Evolutionary conservation across 2,329 filamentous ascomycete genomes (phyloP).

Genomic region (Coniella vitis): DNA sequence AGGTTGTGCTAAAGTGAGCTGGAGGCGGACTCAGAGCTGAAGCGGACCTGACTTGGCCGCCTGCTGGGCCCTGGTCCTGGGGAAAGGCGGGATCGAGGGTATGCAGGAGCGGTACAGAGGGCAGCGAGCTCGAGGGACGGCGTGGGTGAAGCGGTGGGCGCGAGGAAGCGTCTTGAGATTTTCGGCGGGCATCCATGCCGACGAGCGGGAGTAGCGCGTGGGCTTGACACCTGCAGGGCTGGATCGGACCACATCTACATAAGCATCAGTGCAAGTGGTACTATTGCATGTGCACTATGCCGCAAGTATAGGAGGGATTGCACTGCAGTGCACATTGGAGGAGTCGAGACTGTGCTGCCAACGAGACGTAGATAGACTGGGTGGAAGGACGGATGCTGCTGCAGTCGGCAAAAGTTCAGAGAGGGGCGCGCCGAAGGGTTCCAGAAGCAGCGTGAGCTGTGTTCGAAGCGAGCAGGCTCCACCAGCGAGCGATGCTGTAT

Average conservation of each 20-base stretch:
- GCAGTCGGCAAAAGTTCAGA: neutral
- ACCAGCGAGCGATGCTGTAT: too few relatives aligned
- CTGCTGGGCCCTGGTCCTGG: constrained; percentile 4
- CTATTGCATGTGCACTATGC: too few relatives aligned
- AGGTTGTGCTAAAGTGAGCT: constrained; percentile 4
- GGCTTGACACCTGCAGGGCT: constrained; percentile 3
- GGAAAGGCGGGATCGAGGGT: constrained; percentile 13
- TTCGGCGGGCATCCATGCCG: constrained; percentile 16
- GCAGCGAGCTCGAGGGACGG: constrained; percentile 15
- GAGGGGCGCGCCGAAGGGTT: neutral
- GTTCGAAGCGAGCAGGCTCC: neutral
- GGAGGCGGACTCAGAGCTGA: constrained; percentile 7
- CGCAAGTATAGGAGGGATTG: too few relatives aligned
- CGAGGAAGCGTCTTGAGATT: constrained; percentile 14
- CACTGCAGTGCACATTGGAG: constrained; percentile 15
- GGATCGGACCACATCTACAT: constrained; percentile 12
- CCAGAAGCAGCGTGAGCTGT: constrained; percentile 1
- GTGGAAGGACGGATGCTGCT: too few relatives aligned
- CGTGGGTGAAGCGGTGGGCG: constrained; percentile 14
- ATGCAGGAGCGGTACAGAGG: constrained; percentile 13
- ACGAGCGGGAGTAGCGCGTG: constrained; percentile 7
- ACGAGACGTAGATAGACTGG: too few relatives aligned
- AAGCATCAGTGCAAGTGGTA: constrained; percentile 3
- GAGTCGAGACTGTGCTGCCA: constrained; percentile 6
- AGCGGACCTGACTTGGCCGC: constrained; percentile 1